A percentile compares a stretch with the other conserved stretches of the same genome.
phyloP scores from a whole-genome alignment of 192 early-diverging fungal genomes.

The Chytriomyces sp. region DNA sequence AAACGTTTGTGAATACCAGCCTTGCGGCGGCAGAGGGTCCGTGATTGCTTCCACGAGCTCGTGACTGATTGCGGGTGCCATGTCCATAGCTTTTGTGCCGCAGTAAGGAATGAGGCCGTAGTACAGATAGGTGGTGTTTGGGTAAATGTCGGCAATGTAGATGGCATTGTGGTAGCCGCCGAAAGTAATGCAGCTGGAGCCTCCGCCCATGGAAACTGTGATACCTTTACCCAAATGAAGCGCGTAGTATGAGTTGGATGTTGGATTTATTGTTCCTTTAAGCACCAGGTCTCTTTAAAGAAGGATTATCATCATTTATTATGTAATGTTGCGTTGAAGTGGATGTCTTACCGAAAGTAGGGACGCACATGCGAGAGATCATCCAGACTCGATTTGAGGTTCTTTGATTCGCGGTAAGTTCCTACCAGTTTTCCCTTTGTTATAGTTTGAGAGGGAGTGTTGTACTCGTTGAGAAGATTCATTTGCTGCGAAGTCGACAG shows the following conservation, averaged over 20 bases:
- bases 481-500: background rate
- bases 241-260: conserved; percentile 5
- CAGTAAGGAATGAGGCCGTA: conserved; percentile 24
- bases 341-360: background rate
- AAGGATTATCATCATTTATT: no score
- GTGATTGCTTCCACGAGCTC: conserved; percentile 6
- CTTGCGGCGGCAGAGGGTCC: conserved; percentile 1
- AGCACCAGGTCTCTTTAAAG: background rate
- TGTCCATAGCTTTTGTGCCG: background rate
- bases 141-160: conserved; percentile 18
- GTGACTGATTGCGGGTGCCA: conserved; percentile 1
- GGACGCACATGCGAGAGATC: conserved; percentile 3
- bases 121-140: background rate
- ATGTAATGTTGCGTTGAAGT: no score
- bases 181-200: background rate
- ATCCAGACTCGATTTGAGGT: conserved; percentile 10
- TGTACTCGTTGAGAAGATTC: background rate
- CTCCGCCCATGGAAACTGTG: background rate
- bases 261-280: conserved; percentile 2
- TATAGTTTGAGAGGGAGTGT: conserved; percentile 20
- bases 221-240: conserved; percentile 1
- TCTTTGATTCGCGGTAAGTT: background rate
- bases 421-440: conserved; percentile 1
- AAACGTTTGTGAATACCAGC: background rate
- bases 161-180: conserved; percentile 14